Base-by-base conservation (phyloP, 257 asterid genomes). In the Verbascum thapsus region DNA sequence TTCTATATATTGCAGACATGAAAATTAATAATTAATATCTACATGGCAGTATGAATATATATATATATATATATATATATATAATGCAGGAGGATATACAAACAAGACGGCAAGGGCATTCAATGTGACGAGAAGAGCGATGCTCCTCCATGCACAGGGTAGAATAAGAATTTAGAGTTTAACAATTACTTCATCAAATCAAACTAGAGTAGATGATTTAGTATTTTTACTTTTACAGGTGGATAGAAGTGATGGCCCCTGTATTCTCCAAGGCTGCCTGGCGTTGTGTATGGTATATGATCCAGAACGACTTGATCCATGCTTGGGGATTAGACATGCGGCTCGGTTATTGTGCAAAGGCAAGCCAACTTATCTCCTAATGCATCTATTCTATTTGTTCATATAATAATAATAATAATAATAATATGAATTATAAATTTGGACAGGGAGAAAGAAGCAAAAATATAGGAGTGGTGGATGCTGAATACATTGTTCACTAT, bases 161-260 rank as follows among this genome's bases (percentile, higher is more conserved):
- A 90, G 63, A 64, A 61, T 76, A 87, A 90, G 63, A 64, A 61
- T 76, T 56, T 63, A 69, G 50, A 68, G 66, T 52, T 68, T 48
- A 54, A 64, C 62, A 18, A n/a, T n/a, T n/a, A 58, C 72, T 51
- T 32, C 15, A n/a, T n/a, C n/a, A n/a, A n/a, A n/a, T n/a, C n/a
- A n/a, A n/a, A n/a, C n/a, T n/a, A n/a, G n/a, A n/a, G n/a, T n/a
- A n/a, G n/a, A n/a, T n/a, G n/a, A n/a, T n/a, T n/a, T n/a, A n/a
- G n/a, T n/a, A n/a, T n/a, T n/a, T n/a, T n/a, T n/a, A n/a, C n/a
- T 41, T 57, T 56, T 75, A 23, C 66, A 90, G 97, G 69, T 87
- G 91, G 95, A 90, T 90, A 71, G 97, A 90, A 81, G 86, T 90
- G 59, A 90, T 90, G 97, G 96, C 95, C 71, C 97, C 97, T 7